Base-by-base conservation (phyloP, 176 grass and related monocot species). In the Zizania latifolia region DNA sequence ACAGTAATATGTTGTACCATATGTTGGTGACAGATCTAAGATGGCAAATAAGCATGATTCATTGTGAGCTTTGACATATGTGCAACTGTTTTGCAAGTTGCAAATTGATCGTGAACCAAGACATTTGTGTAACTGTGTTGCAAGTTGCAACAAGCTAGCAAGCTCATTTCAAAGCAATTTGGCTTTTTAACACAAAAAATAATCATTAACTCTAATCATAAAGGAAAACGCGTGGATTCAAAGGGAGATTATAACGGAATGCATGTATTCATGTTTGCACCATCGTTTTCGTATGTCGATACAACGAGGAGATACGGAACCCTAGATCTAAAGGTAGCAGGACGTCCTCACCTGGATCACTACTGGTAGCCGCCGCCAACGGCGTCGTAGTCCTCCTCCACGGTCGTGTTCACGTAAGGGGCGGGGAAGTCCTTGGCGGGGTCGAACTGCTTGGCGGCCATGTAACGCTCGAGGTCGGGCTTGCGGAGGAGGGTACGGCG, bases 401-500 rank as follows among this genome's bases (percentile, higher is more conserved):
- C 72, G 40, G 22, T 22, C 53, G 83, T 74, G 5, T 78, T 84
- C 22, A 88, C 76, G 81, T 99, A 94, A 0, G 90, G 89, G 13
- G 6, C 32, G 16, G 95, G 95, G 70, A 99, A 99, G 53, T 86
- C 82, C 54, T 80, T 79, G 56, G 80, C 10, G 74, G 86, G 68
- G 62, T 89, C 87, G 70, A 93, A 93, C 81, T 83, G 84, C 87
- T 99, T 99, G 71, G 85, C 80, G 12, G 92, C 89, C 91, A 99
- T 99, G 72, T 90, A 88, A 50, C 78, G 77, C 72, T 99, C 82
- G 40, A 94, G 71, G 12, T 99, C 84, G 35, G 89, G 78, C 80
- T 99, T 94, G 84, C 83, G 76, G 57, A 99, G 78, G 58, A 99
- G 62, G 35, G 92, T 94, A 57, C 86, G 91, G 28, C 86, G 84